These are phyloP conservation scores for Vanilla planifolia DNA, from an alignment of 106 monocot genomes.

Conservation along the genomic window DNA sequence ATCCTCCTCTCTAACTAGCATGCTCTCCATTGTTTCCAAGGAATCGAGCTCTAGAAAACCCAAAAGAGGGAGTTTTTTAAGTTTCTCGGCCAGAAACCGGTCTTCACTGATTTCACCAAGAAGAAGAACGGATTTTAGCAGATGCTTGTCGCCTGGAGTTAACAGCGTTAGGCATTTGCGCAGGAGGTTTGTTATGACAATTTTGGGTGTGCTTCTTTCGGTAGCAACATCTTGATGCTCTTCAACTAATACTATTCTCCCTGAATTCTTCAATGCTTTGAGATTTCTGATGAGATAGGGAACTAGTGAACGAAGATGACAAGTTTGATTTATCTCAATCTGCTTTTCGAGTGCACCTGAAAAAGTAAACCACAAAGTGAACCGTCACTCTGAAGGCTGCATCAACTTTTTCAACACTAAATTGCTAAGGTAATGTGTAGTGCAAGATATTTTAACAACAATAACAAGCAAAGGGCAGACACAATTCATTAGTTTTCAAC, in stretches of 20 bases:
- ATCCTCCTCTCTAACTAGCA: constrained; percentile 30
- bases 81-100: constrained; percentile 22
- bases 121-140: constrained; percentile 41
- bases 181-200: constrained; percentile 54
- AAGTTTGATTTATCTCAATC: constrained; percentile 10
- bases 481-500: no score
- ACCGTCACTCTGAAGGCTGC: no score
- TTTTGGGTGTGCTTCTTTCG: constrained; percentile 18
- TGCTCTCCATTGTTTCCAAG: constrained; percentile 6
- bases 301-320: constrained; percentile 48
- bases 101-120: constrained; percentile 47
- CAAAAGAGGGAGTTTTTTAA: constrained; percentile 41
- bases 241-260: constrained; percentile 24
- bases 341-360: constrained; percentile 18
- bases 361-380: no score
- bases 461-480: no score
- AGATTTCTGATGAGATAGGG: constrained; percentile 53
- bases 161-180: constrained; percentile 48
- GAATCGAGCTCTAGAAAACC: constrained; percentile 3
- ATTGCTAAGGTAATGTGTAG: no score
- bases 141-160: constrained; percentile 36
- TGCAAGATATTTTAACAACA: no score
- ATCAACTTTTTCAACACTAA: no score
- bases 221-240: constrained; percentile 17
- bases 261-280: constrained; percentile 42